These are phyloP conservation scores for Leptodontidium sp. DNA, from an alignment of 2,329 filamentous ascomycete genomes.

Conservation along the genomic window DNA sequence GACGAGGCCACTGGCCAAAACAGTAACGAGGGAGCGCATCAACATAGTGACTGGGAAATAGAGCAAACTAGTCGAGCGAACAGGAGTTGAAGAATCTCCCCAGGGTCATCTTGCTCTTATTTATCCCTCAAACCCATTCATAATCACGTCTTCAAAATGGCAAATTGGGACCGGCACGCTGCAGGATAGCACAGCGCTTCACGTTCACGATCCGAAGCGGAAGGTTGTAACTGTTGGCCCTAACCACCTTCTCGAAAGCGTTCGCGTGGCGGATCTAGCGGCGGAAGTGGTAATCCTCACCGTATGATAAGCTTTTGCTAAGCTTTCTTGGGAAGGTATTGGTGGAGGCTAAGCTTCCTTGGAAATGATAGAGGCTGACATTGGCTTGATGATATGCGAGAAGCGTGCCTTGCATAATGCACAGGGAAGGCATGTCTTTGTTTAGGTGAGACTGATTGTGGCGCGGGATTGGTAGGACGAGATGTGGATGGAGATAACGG, in stretches of 20 bases:
- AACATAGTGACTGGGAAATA: slow-evolving; percentile 30
- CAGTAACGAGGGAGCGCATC: slow-evolving; percentile 32
- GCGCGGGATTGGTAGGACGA: background rate
- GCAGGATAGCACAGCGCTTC: background rate
- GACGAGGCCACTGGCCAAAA: slow-evolving; percentile 33
- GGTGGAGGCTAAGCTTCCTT: slow-evolving; percentile 10
- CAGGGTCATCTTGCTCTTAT: background rate
- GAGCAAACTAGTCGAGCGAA: background rate
- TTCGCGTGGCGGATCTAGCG: background rate
- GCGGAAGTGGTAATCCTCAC: slow-evolving; percentile 1
- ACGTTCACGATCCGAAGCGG: background rate
- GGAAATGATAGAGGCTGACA: background rate
- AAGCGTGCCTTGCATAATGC: slow-evolving; percentile 1
- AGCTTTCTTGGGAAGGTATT: slow-evolving; percentile 11
- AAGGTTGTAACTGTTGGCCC: background rate
- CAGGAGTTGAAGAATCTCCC: background rate
- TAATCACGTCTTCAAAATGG: background rate
- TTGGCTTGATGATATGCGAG: background rate
- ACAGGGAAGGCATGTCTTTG: background rate
- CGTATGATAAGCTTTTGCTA: slow-evolving; percentile 18
- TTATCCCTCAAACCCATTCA: background rate
- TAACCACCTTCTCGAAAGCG: slow-evolving; percentile 18
- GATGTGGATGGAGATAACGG: background rate
- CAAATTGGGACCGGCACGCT: background rate
- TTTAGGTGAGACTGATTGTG: background rate